Evolutionary conservation across 495 filamentous ascomycete genomes (phyloP).

Genomic region (Trichoderma virens): DNA sequence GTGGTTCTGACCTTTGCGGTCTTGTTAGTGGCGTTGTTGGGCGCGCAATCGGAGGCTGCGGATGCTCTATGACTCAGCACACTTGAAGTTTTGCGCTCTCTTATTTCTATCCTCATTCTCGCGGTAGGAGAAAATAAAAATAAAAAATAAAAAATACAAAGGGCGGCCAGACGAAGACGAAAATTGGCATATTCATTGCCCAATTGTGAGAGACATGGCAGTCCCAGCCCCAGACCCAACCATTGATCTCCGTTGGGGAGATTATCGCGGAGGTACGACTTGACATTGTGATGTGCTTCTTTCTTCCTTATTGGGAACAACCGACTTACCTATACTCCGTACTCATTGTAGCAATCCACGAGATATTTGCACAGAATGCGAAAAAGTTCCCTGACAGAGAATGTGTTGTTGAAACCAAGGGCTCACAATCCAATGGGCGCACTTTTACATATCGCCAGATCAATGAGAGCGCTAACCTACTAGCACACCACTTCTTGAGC

Average conservation of each 20-base stretch:
- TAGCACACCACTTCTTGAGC: conserved; percentile 62
- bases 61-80: neutral
- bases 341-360: conserved; percentile 53
- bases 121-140: neutral
- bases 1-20: no score
- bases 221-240: conserved; percentile 56
- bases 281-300: neutral
- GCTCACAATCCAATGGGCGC: conserved; percentile 37
- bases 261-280: conserved; percentile 50
- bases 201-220: neutral
- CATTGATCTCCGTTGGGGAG: conserved; percentile 59
- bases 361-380: conserved; percentile 56
- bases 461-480: conserved; percentile 60
- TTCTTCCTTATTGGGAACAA: neutral
- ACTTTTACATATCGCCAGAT: conserved; percentile 72
- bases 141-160: neutral
- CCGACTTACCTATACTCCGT: neutral
- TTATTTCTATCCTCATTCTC: neutral
- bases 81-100: neutral
- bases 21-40: no score
- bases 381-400: conserved; percentile 55
- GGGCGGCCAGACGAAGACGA: neutral
- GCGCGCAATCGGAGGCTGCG: neutral
- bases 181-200: neutral
- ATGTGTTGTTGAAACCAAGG: conserved; percentile 68